Conservation (phyloP, 305 asterid genomes). For the Solanum hybrid region DNA sequence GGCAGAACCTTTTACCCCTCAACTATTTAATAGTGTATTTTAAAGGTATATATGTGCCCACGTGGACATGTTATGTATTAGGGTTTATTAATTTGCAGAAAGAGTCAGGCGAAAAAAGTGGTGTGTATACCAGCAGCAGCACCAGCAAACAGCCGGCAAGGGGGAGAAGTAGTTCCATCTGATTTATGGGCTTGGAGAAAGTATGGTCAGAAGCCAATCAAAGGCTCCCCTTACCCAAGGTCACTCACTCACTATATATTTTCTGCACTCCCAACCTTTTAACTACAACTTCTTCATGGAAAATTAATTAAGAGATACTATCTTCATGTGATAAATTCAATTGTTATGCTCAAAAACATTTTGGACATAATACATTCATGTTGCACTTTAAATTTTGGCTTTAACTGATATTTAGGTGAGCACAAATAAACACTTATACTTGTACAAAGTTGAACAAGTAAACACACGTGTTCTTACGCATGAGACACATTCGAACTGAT, state of each 20-base stretch:
- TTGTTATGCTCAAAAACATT: background rate
- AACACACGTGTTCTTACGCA: background rate
- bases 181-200: conserved; percentile 99
- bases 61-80: background rate
- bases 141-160: conserved; percentile 64
- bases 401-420: background rate
- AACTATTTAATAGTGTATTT: too few species aligned
- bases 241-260: background rate
- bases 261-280: background rate
- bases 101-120: conserved; percentile 88
- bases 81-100: conserved; percentile 31
- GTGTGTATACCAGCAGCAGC: conserved; percentile 92
- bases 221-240: conserved; percentile 97
- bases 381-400: background rate
- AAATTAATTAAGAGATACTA: background rate
- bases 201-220: conserved; percentile 94
- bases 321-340: background rate
- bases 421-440: background rate
- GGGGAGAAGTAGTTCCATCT: conserved; percentile 87
- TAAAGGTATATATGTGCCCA: too few species aligned
- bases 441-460: background rate
- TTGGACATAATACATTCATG: background rate
- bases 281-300: background rate
- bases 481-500: background rate
- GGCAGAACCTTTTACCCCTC: too few species aligned